Percentiles rank a stretch among this genome's conserved stretches.
Conservation (phyloP, 371 early-diverging fungal species). For the Mortierella sp. region DNA sequence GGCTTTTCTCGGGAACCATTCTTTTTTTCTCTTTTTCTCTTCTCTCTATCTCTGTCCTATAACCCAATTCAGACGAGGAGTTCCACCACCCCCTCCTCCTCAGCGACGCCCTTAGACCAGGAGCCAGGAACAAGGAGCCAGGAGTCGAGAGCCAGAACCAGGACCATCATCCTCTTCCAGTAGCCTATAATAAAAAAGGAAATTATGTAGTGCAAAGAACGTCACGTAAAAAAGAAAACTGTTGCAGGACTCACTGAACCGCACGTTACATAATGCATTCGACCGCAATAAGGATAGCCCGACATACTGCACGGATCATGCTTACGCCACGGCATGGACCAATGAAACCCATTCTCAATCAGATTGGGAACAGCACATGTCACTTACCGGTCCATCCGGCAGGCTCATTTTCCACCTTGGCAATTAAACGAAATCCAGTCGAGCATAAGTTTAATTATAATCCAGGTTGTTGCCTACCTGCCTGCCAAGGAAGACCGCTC, state of each 20-base stretch:
- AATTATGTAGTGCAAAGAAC: not conserved
- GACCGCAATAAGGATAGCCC: constrained; percentile 9
- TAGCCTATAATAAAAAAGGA: not conserved
- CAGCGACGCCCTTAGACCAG: constrained; percentile 51
- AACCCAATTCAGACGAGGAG: constrained; percentile 41
- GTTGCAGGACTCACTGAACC: not conserved
- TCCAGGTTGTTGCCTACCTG: not conserved
- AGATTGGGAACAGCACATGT: not conserved
- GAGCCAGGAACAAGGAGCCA: constrained; percentile 34
- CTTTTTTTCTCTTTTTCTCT: constrained; percentile 21
- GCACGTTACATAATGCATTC: not conserved
- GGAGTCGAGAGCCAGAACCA: constrained; percentile 13
- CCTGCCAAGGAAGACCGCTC: not conserved
- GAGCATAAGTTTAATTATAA: not conserved
- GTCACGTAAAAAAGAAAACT: not conserved
- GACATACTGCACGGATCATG: not conserved
- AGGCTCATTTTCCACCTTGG: not conserved
- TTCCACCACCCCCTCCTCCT: constrained; percentile 56
- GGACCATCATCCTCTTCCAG: constrained; percentile 4
- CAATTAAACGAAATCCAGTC: too few relatives aligned
- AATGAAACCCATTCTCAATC: not conserved
- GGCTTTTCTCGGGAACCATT: constrained; percentile 50
- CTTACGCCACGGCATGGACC: not conserved
- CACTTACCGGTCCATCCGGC: not conserved
- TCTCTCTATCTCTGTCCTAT: constrained; percentile 9